Conservation (phyloP, 495 filamentous ascomycete species). For the Podospora australis region DNA sequence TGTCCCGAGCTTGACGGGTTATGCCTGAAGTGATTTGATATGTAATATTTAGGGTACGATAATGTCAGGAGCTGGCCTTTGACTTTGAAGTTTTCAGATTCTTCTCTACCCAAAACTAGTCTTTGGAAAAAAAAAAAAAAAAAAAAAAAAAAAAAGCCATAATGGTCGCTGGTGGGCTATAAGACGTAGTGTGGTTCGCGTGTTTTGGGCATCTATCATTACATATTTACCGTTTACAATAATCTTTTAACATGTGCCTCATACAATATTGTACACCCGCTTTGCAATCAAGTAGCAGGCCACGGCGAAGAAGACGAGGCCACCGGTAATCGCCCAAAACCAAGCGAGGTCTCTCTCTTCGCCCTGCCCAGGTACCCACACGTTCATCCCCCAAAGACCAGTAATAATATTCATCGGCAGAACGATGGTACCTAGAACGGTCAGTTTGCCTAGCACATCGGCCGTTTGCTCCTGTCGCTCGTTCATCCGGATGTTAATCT, state of each 20-base stretch:
- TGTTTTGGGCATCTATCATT: too few species aligned
- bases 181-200: too few species aligned
- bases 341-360: slow-evolving; percentile 46
- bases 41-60: too few species aligned
- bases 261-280: slow-evolving; percentile 54
- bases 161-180: too few species aligned
- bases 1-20: too few species aligned
- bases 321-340: slow-evolving; percentile 62
- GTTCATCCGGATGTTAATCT: slow-evolving; percentile 92
- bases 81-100: too few species aligned
- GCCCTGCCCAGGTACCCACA: slow-evolving; percentile 86
- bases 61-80: too few species aligned
- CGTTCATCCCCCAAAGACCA: slow-evolving; percentile 99
- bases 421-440: slow-evolving; percentile 92
- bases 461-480: slow-evolving; percentile 94
- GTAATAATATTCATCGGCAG: slow-evolving; percentile 98
- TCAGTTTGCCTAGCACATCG: slow-evolving; percentile 89
- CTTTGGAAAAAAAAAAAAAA: too few species aligned
- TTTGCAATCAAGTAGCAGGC: slow-evolving; percentile 78
- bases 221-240: neutral
- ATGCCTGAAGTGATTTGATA: too few species aligned
- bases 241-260: neutral
- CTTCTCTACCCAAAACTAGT: too few species aligned
- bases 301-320: slow-evolving; percentile 72
- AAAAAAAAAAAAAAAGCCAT: too few species aligned